Evolutionary conservation across 768 basidiomycete species (phyloP).

Genomic region (Lactarius akahatsu): DNA sequence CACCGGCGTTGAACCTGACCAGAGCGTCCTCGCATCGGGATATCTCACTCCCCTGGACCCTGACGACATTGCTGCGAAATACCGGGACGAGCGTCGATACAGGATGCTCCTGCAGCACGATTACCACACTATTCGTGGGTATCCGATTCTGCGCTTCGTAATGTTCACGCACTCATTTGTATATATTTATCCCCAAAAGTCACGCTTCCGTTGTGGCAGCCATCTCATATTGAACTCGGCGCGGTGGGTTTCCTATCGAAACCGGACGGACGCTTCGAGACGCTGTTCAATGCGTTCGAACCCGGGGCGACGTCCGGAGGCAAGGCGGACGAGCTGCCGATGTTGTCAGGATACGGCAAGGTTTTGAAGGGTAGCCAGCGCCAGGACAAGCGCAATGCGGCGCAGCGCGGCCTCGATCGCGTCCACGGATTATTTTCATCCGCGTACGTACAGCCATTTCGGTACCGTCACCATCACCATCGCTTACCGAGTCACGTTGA

Average conservation of each 20-base stretch:
- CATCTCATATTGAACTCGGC: conserved; percentile 59
- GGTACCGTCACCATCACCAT: not conserved
- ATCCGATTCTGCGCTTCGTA: not conserved
- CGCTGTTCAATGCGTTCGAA: conserved; percentile 66
- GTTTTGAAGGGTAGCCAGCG: conserved; percentile 48
- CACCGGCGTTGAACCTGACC: conserved; percentile 7
- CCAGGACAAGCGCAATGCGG: conserved; percentile 57
- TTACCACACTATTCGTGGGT: conserved; percentile 66
- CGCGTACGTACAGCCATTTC: conserved; percentile 20
- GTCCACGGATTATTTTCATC: conserved; percentile 47
- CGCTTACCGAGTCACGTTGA: not conserved
- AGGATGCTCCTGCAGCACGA: conserved; percentile 62
- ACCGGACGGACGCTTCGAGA: conserved; percentile 65
- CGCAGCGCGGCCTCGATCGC: conserved; percentile 57
- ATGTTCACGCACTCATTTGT: not conserved
- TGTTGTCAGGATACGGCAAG: conserved; percentile 64
- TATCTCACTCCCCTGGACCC: conserved; percentile 43
- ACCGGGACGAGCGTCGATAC: conserved; percentile 65
- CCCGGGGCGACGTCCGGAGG: conserved; percentile 49
- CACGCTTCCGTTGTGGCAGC: conserved; percentile 64
- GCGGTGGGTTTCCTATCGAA: conserved; percentile 75
- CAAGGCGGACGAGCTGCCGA: conserved; percentile 49
- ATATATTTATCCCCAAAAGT: conserved; percentile 28
- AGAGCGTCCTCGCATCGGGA: conserved; percentile 29
- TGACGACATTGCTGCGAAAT: conserved; percentile 42